Percentiles rank a stretch among this genome's conserved stretches.
phyloP scores from a whole-genome alignment of 257 asterid genomes.

The Petrea volubilis region DNA sequence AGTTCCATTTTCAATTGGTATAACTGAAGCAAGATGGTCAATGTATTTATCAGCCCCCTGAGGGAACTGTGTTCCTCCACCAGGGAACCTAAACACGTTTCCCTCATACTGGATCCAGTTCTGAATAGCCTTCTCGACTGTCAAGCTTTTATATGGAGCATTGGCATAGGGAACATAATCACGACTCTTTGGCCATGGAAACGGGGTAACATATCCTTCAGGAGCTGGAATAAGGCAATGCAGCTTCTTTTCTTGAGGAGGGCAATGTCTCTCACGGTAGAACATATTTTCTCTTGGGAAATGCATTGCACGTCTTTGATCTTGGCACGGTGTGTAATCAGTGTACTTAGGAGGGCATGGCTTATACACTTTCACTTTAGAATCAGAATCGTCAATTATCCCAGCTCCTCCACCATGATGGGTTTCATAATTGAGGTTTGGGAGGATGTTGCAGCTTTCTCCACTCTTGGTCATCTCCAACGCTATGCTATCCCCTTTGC shows the following conservation, averaged over 20 bases:
- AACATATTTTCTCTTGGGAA: conserved; percentile 50
- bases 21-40: conserved; percentile 64
- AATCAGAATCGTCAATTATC: conserved; percentile 36
- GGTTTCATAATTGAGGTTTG: conserved; percentile 56
- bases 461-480: conserved; percentile 41
- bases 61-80: conserved; percentile 70
- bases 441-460: conserved; percentile 45
- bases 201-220: conserved; percentile 56
- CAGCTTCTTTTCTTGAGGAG: conserved; percentile 42
- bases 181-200: conserved; percentile 71
- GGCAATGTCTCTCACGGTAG: conserved; percentile 63
- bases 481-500: conserved; percentile 55
- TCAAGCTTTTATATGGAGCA: conserved; percentile 65
- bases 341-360: conserved; percentile 48
- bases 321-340: conserved; percentile 65
- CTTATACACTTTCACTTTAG: conserved; percentile 29
- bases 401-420: conserved; percentile 52
- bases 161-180: conserved; percentile 65
- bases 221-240: conserved; percentile 66
- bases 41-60: conserved; percentile 69
- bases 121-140: conserved; percentile 68
- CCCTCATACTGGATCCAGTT: conserved; percentile 72
- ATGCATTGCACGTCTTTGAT: conserved; percentile 55
- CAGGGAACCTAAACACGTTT: conserved; percentile 62
- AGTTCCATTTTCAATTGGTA: conserved; percentile 59